Conservation (phyloP, 2,329 filamentous ascomycete genomes). For the Epichloe aotearoae region DNA sequence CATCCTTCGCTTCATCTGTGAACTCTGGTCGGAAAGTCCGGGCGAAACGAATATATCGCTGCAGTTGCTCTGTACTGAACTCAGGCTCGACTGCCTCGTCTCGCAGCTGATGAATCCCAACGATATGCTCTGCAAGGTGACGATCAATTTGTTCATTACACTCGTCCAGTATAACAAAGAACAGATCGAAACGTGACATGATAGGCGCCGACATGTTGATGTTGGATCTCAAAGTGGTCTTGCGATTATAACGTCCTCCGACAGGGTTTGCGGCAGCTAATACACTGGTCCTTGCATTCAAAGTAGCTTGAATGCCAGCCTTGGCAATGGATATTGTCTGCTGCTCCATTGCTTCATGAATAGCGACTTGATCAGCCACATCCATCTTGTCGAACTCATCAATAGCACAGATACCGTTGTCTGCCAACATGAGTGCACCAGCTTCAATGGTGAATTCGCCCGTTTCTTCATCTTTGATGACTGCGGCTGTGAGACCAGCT, state of each 20-base stretch:
- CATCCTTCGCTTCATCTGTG: conserved; percentile 69
- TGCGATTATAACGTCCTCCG: conserved; percentile 92
- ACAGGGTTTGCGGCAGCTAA: conserved; percentile 94
- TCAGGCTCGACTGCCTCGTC: conserved; percentile 87
- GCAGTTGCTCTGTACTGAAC: conserved; percentile 90
- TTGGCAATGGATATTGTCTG: conserved; percentile 99
- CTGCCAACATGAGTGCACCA: conserved; percentile 90
- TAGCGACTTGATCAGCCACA: conserved; percentile 89
- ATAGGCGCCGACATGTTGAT: conserved; percentile 99
- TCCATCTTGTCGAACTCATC: conserved; percentile 99
- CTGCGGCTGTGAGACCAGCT: conserved; percentile 90
- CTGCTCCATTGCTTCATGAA: conserved; percentile 99
- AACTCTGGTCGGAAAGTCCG: conserved; percentile 90
- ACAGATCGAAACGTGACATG: conserved; percentile 98
- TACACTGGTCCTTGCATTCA: conserved; percentile 91
- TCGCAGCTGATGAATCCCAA: conserved; percentile 81
- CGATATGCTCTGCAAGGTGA: conserved; percentile 87
- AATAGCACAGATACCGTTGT: conserved; percentile 95
- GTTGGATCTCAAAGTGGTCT: conserved; percentile 82
- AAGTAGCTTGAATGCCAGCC: conserved; percentile 91
- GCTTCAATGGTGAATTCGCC: conserved; percentile 98
- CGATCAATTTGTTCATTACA: conserved; percentile 87
- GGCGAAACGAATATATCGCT: conserved; percentile 94
- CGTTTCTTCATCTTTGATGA: conserved; percentile 96
- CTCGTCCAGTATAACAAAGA: conserved; percentile 95